These are phyloP conservation scores for Citrus medica DNA, from an alignment of 345 rosid genomes.

Conservation along the genomic window DNA sequence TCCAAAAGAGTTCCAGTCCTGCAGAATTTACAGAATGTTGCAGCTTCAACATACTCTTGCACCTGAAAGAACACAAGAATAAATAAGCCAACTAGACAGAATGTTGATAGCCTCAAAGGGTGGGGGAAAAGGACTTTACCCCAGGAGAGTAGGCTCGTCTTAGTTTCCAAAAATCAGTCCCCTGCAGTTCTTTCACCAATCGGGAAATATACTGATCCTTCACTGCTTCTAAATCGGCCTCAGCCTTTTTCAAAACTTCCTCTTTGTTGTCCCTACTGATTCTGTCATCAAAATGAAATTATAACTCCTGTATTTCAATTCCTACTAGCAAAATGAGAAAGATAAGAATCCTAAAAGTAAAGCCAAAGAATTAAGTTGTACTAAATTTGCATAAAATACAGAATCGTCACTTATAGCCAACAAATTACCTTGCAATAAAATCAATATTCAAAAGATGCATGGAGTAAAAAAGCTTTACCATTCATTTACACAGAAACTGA, in stretches of 20 bases:
- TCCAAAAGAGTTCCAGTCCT: slow-evolving; percentile 54
- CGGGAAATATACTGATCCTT: slow-evolving; percentile 52
- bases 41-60: slow-evolving; percentile 96
- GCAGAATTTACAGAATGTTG: slow-evolving; percentile 83
- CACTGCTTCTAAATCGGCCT: slow-evolving; percentile 69
- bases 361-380: neutral
- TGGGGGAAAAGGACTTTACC: slow-evolving; percentile 36
- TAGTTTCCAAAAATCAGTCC: slow-evolving; percentile 91
- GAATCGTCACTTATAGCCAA: neutral
- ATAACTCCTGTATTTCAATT: neutral
- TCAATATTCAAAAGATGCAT: neutral
- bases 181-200: slow-evolving; percentile 77
- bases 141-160: slow-evolving; percentile 93
- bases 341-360: neutral
- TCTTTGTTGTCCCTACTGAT: slow-evolving; percentile 66
- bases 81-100: neutral
- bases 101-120: neutral
- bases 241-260: slow-evolving; percentile 79
- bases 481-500: neutral
- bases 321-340: neutral
- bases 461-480: neutral
- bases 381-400: neutral
- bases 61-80: slow-evolving; percentile 45
- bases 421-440: neutral
- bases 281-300: slow-evolving; percentile 33